These are phyloP conservation scores for Nicotiana tomentosiformis DNA, from an alignment of 257 asterid species.

Conservation along the genomic window DNA sequence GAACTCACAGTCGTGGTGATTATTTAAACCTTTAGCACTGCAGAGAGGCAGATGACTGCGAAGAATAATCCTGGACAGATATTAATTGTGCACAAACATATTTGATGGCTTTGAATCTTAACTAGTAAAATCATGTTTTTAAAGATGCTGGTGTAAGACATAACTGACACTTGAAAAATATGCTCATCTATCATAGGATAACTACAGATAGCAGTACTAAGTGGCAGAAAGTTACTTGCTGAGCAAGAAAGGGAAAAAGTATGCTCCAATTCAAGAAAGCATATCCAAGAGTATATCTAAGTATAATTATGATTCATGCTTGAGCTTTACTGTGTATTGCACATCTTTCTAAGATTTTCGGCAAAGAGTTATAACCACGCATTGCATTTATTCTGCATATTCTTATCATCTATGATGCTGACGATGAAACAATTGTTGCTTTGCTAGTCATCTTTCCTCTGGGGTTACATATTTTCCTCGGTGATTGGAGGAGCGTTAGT, in stretches of 20 bases:
- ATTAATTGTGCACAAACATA: not conserved
- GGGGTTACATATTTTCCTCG: slow-evolving; percentile 97
- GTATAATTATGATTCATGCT: not conserved
- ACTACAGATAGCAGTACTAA: not conserved
- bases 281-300: not conserved
- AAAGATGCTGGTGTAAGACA: not conserved
- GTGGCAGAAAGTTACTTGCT: not conserved
- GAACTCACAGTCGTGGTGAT: not conserved
- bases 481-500: slow-evolving; percentile 90
- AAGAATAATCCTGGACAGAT: not conserved
- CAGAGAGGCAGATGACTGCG: not conserved
- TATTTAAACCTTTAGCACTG: not conserved
- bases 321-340: not conserved
- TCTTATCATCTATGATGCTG: not conserved
- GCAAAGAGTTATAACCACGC: not conserved
- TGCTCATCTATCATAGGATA: not conserved
- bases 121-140: not conserved
- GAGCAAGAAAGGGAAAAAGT: not conserved
- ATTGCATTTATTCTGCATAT: not conserved
- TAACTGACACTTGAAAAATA: not conserved
- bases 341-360: not conserved
- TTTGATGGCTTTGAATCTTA: not conserved
- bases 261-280: not conserved
- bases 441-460: slow-evolving; percentile 85
- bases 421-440: slow-evolving; percentile 7